Conservation (phyloP, 352 stramenopile genomes). For the Pilasporangium apinafurcum region DNA sequence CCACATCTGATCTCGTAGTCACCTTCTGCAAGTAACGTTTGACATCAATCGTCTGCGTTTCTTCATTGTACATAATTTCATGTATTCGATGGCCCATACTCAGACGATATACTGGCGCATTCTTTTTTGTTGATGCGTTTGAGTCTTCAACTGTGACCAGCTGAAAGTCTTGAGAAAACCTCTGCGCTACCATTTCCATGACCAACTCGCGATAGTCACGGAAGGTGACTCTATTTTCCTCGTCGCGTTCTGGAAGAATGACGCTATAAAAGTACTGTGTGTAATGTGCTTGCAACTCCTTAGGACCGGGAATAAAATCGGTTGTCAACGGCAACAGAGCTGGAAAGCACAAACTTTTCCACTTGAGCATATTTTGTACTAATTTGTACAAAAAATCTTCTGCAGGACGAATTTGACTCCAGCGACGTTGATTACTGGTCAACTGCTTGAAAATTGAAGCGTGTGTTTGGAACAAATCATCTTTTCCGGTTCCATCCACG, state of each 20-base stretch:
- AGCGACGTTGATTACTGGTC: conserved; percentile 93
- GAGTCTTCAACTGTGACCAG: conserved; percentile 60
- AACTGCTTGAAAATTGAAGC: conserved; percentile 74
- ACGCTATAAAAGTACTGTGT: conserved; percentile 84
- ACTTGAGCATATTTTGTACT: conserved; percentile 91
- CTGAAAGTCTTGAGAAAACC: conserved; percentile 83
- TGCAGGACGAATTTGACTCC: conserved; percentile 90
- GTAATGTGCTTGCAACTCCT: conserved; percentile 80
- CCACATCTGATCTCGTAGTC: conserved; percentile 52
- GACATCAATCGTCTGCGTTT: conserved; percentile 81
- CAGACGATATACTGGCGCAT: conserved; percentile 47
- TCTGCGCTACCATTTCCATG: conserved; percentile 81
- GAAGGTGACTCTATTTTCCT: conserved; percentile 57
- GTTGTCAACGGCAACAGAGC: conserved; percentile 92
- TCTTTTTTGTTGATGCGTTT: conserved; percentile 18
- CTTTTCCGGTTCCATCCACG: conserved; percentile 36
- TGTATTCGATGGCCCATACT: conserved; percentile 88
- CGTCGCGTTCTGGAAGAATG: conserved; percentile 63
- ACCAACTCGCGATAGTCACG: conserved; percentile 74
- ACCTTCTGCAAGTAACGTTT: conserved; percentile 77
- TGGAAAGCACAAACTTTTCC: conserved; percentile 95
- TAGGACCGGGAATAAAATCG: conserved; percentile 79
- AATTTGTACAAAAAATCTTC: conserved; percentile 52
- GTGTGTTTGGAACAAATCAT: conserved; percentile 72
- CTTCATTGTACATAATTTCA: conserved; percentile 83